Evolutionary conservation across 2,329 filamentous ascomycete genomes (phyloP), one percentile per base, ranked within the genome.

Genomic region (Fusarium phyllophilum): DNA sequence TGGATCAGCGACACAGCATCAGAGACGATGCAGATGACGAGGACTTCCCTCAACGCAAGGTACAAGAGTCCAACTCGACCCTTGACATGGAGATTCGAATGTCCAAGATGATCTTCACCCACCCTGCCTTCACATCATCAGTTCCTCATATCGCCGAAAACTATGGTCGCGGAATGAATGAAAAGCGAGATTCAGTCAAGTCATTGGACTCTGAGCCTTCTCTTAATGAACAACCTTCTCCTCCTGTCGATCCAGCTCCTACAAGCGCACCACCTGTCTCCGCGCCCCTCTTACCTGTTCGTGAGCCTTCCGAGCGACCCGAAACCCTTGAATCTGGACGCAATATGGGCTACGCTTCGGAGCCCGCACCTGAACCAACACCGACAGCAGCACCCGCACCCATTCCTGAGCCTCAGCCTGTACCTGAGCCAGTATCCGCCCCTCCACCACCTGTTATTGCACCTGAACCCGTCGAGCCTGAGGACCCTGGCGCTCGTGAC

Each of bases 401-500:
- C n/a, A 45, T 58, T 29, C 48, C 79, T 29, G 72, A 79, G 38
- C 81, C 81, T 26, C 68, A 36, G 20, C 66, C 41, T 51, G 62
- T 34, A 38, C 66, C 67, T 66, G 66, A 36, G 26, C 70, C 71
- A 44, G 65, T 58, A 42, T 57, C 68, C 44, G 39, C 74, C 60
- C 70, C 78, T 70, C 70, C 78, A 67, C 62, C 80, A 66, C 61
- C 78, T 69, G 64, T 80, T 70, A 42, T 79, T 24, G 46, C 66
- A 20, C 58, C 79, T 34, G 74, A 79, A 36, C 81, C 81, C 9
- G 70, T 73, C 3, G 83, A 85, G 20, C 81, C 85, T 8, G 85
- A 89, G 66, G 87, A 88, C 31, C 85, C 87, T 10, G 81, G 81
- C 20, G 80, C 82, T 24, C 90, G 95, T 61, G 95, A 98, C 81